Evolutionary conservation across 805 yeast genomes (phyloP), one percentile per base, ranked within the genome.

Genomic region (Yarrowia bubula): DNA sequence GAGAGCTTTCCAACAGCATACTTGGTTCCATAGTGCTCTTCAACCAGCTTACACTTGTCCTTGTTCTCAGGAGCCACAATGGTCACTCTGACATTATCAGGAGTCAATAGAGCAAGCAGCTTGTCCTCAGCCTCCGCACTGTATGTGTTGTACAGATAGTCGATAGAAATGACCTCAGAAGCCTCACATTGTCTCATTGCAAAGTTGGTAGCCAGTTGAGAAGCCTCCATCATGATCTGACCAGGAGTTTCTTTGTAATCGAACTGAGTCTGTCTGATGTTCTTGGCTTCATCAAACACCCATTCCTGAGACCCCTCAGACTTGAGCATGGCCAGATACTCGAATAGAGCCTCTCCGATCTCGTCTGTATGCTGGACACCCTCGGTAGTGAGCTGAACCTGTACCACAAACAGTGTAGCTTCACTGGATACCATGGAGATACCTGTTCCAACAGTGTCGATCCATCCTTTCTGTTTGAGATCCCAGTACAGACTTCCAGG

Each of bases 401-500:
- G 87, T 39, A 90, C 76, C 14, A 83, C 77, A 70, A 93, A 89
- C 17, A 84, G 75, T 1, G 88, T 87, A 67, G 81, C 84, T 2
- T 88, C 95, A 48, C 84, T 80, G 37, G 83, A 81, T 68, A 84
- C 80, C 61, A 72, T 76, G 47, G 71, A 70, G 42, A 84, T 81
- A 8, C 96, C 96, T 31, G 92, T 85, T 41, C 90, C 83, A 58
- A 93, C 79, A 17, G 84, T 86, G 69, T 84, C 88, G 8, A 92
- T 96, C 91, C 92, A 89, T 13, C 92, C 89, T 68, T 82, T 78
- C 35, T 77, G 73, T 75, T 91, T 93, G 68, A 93, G 81, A 68
- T 80, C 82, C 65, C 86, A 83, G 38, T 90, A 79, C 22, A 93
- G 74, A 1, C 97, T 90, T 1, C 98, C 98, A 57, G 86, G 81